These are phyloP conservation scores for Cryptosporidium parvum DNA, from an alignment of 169 alveolate genomes.

Conservation along the genomic window DNA sequence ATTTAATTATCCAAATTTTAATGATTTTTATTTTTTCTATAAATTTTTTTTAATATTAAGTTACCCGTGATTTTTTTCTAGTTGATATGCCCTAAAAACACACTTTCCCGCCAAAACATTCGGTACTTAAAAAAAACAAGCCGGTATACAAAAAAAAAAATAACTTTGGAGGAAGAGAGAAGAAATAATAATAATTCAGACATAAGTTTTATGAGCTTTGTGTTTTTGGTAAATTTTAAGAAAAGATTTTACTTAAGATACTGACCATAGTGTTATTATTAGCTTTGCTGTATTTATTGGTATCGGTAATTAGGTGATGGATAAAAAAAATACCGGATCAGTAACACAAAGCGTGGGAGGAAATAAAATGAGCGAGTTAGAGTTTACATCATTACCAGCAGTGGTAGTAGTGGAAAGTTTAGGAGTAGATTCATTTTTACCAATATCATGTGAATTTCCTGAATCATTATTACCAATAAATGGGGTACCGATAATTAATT, in stretches of 20 bases:
- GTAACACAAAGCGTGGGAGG: background rate
- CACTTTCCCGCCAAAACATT: constrained; percentile 5
- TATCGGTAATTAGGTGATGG: constrained; percentile 33
- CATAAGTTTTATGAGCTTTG: background rate
- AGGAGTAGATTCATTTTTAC: constrained; percentile 49
- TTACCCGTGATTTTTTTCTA: background rate
- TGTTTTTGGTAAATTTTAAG: background rate
- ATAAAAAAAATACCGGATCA: constrained; percentile 1
- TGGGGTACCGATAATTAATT: constrained; percentile 61
- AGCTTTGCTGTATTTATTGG: constrained; percentile 13
- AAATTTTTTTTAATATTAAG: background rate
- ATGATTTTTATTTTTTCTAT: background rate
- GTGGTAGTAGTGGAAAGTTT: constrained; percentile 53
- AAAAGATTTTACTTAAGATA: background rate
- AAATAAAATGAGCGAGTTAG: constrained; percentile 5
- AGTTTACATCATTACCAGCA: constrained; percentile 50
- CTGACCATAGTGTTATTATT: constrained; percentile 7
- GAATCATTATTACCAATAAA: constrained; percentile 52
- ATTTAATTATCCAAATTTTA: background rate
- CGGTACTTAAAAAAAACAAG: background rate
- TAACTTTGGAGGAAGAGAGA: background rate
- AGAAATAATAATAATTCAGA: background rate
- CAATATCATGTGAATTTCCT: constrained; percentile 66
- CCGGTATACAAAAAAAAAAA: constrained; percentile 3
- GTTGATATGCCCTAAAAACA: background rate